Percentiles rank a stretch among this genome's conserved stretches.
These are phyloP conservation scores for Penicillium roqueforti DNA, from an alignment of 495 filamentous ascomycete species.

Conservation along the genomic window DNA sequence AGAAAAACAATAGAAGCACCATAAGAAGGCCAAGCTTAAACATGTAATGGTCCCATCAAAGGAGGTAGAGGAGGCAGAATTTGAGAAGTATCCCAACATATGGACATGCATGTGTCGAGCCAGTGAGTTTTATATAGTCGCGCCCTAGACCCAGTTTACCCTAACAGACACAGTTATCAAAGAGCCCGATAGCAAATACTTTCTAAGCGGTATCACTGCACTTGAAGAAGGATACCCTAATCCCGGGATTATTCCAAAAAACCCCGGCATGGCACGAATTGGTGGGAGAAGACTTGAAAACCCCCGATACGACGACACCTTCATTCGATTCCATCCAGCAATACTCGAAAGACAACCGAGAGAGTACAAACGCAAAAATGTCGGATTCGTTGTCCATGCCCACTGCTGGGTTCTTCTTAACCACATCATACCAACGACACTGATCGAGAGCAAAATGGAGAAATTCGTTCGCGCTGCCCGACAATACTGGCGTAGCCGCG, in stretches of 20 bases:
- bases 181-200: not conserved
- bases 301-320: not conserved
- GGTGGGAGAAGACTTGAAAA: not conserved
- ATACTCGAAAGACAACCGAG: not conserved
- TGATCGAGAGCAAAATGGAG: not conserved
- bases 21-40: not conserved
- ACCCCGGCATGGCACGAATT: not conserved
- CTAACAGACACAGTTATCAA: not conserved
- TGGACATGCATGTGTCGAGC: not conserved
- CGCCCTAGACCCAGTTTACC: not conserved
- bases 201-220: not conserved
- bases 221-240: not conserved
- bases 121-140: not conserved
- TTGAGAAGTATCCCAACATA: not conserved
- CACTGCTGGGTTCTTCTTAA: not conserved
- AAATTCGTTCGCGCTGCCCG: not conserved
- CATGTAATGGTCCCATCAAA: not conserved
- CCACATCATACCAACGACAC: not conserved
- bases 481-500: not conserved
- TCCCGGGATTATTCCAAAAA: not conserved
- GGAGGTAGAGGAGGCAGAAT: not conserved
- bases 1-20: not conserved
- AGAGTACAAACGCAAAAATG: not conserved
- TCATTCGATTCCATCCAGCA: not conserved
- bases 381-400: not conserved